phyloP scores from a whole-genome alignment of 108 stramenopile species.

The Bacterosira constricta region DNA sequence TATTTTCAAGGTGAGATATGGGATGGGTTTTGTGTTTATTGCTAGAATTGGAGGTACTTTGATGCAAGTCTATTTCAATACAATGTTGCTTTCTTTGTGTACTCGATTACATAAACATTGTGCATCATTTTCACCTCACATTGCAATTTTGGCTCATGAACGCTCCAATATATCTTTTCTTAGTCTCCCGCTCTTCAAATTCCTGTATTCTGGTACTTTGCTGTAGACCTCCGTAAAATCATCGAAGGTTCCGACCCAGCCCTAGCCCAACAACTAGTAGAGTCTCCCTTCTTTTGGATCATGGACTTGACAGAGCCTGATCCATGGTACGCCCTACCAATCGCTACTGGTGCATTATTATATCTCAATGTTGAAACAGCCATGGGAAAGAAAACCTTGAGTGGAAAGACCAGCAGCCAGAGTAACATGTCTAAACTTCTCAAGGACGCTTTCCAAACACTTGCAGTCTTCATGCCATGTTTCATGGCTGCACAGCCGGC shows the following conservation, averaged over 20 bases:
- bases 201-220: slow-evolving; percentile 81
- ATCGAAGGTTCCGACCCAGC: slow-evolving; percentile 81
- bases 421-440: slow-evolving; percentile 63
- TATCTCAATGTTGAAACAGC: slow-evolving; percentile 86
- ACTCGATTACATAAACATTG: too few species aligned
- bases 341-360: slow-evolving; percentile 65
- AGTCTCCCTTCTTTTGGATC: slow-evolving; percentile 67
- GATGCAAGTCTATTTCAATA: too few species aligned
- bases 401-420: slow-evolving; percentile 65
- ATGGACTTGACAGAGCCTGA: slow-evolving; percentile 88
- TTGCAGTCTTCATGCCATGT: slow-evolving; percentile 90
- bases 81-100: too few species aligned
- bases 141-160: neutral
- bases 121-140: too few species aligned
- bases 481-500: slow-evolving; percentile 79
- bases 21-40: too few species aligned
- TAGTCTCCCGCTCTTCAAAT: slow-evolving; percentile 78
- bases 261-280: slow-evolving; percentile 80
- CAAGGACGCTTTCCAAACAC: slow-evolving; percentile 80
- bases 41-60: too few species aligned
- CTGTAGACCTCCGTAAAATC: slow-evolving; percentile 76
- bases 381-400: slow-evolving; percentile 67
- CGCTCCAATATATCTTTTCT: neutral
- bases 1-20: slow-evolving; percentile 60
- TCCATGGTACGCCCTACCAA: slow-evolving; percentile 87